Base-by-base conservation (phyloP, 441 rosid genomes). In the Daphne laureola region DNA sequence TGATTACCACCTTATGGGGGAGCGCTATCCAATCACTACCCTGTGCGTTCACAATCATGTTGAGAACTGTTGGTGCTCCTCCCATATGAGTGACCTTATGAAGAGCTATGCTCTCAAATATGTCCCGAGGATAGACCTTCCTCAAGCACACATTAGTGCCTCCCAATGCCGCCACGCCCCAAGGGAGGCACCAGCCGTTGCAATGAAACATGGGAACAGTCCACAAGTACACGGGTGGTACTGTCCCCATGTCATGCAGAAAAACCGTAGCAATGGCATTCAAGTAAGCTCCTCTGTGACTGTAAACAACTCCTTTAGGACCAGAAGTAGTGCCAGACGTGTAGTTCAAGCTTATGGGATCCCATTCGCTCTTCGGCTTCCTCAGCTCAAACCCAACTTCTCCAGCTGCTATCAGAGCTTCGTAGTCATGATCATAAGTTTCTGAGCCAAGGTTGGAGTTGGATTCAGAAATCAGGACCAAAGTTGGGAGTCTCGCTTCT, bases 161-260 rank as follows among this genome's bases (percentile, higher is more conserved):
- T 3, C 96, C 96, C 36, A 70, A 84, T 11, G 91, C 90, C 4
- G 84, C 84, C 45, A 70, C 71, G 16, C 75, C 90, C 96, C 96
- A 87, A n/a, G 73, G 41, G 9, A 87, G 78, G 46, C 92, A 84
- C 92, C 92, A 84, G 0, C 96, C 92, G 9, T 87, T 87, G 48
- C 96, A 80, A 27, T 82, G 96, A 67, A 87, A 87, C 87, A 82
- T 84, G 0, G 90, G 96, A 12, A 87, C 87, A 0, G 86, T 78
- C 90, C 90, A 84, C 31, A 84, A 48, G 52, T 84, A 87, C 2
- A 78, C 72, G 0, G 84, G 90, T 21, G 25, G 25, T 63, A 66
- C 56, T 3, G 65, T 14, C 18, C 59, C 62, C 87, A 84, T 87
- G 14, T 71, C 80, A 14, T 77, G 82, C 47, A 84, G 80, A 15